Conservation (phyloP, 306 rosid genomes). For the Ammopiptanthus mongolicus region DNA sequence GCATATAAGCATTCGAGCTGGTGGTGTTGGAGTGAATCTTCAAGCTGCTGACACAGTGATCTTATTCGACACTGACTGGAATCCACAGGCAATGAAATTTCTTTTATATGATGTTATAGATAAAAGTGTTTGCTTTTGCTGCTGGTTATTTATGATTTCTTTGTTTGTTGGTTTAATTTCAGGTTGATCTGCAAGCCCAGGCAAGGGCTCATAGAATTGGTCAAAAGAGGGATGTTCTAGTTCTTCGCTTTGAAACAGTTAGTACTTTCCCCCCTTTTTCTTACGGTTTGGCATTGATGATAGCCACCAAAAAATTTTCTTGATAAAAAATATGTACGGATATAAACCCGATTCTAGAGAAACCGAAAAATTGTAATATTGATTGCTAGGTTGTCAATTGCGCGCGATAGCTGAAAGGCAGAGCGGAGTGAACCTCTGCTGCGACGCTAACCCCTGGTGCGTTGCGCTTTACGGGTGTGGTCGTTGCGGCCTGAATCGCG, state of each 20-base stretch:
- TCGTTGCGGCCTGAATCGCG: no score
- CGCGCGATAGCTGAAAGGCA: no score
- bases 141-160: conserved; percentile 9
- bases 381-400: no score
- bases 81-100: conserved; percentile 76
- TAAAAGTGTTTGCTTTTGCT: conserved; percentile 9
- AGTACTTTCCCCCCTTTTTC: conserved; percentile 21
- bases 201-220: conserved; percentile 99
- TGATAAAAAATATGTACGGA: no score
- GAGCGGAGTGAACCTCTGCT: no score
- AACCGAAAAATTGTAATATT: no score
- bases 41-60: conserved; percentile 99
- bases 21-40: conserved; percentile 99
- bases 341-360: no score
- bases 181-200: conserved; percentile 99
- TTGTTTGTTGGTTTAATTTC: conserved; percentile 31
- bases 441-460: no score
- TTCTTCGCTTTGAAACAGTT: conserved; percentile 99
- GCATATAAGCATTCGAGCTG: conserved; percentile 82
- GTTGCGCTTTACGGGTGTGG: no score
- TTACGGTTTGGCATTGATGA: conserved; percentile 10
- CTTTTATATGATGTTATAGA: conserved; percentile 7
- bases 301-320: no score
- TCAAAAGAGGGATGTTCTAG: conserved; percentile 98
- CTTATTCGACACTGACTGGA: conserved; percentile 99